Base-by-base conservation (phyloP, 345 rosid genomes). In the Noccaea bulbosa region DNA sequence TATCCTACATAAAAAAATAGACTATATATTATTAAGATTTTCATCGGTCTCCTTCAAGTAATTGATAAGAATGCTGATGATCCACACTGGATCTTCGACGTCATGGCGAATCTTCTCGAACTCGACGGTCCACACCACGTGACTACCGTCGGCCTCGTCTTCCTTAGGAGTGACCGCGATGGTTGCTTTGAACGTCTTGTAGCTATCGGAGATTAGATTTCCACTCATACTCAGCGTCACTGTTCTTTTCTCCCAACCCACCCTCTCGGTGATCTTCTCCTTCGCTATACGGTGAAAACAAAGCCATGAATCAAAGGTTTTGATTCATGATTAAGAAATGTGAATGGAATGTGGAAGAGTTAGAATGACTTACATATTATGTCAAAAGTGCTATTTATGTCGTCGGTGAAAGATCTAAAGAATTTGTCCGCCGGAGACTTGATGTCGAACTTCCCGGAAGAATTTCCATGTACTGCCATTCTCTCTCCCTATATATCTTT, bases 361-460 rank as follows among this genome's bases (percentile, higher is more conserved):
- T 10, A 17, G 0, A 35, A 59, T 40, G 65, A 8, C 2, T 60
- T 60, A 60, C 65, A 41, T 60, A 60, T 60, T n/a, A 60, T 60
- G 49, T 60, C 65, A n/a, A 60, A 60, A 41, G 49, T 60, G 65
- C 11, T 46, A 5, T 62, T 32, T 45, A 62, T 45, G 53, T 62
- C 41, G 14, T 62, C 41, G 30, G 53, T 62, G 39, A 62, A 46
- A 46, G 40, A 46, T 62, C 22, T 62, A 62, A 62, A 62, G 39
- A 62, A 62, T 11, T 62, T 62, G 27, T 32, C 41, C 53, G 53
- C 67, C 67, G 67, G 67, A 45, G 67, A 62, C 41, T 32, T 62
- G 40, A 48, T 32, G 67, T 62, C 53, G 16, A 62, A 32, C 67
- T 62, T 22, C 10, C 67, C 67, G 39, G 41, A 45, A 62, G 67